Base-by-base conservation (phyloP, 2,329 filamentous ascomycete species). In the Neoarthrinium moseri region DNA sequence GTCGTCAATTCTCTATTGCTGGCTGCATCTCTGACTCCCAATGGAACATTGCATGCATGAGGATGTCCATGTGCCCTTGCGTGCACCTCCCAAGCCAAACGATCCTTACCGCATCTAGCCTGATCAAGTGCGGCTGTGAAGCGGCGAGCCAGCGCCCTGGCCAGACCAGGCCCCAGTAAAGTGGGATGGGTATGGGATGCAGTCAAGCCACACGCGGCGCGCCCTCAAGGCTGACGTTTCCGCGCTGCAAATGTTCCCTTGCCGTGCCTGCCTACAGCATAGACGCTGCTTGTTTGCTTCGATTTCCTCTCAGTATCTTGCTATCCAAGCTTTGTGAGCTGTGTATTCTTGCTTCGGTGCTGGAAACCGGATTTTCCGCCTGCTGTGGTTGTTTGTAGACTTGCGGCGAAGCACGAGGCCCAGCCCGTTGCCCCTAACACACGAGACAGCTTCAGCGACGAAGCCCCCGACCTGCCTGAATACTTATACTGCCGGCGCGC, bases 221-320 rank as follows among this genome's bases (percentile, higher is more conserved):
- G 39, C n/a, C n/a, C 39, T 43, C 41, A 44, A 44, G 41, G 41
- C 32, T 44, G 41, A 35, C 30, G 27, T 32, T 35, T 36, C 23
- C 32, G 15, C 17, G 30, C 18, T 13, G 13, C n/a, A 29, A 30
- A 30, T 26, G 17, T 35, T n/a, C 22, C 41, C 20, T 35, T 27
- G 8, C 41, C 10, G 20, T 21, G n/a, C 15, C 29, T 10, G n/a
- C 22, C 27, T 17, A 7, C 10, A 11, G 8, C 21, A 24, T 18
- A 29, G 8, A n/a, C 8, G n/a, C 8, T 29, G 8, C 20, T 35
- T 26, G 8, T 26, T 10, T 18, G 30, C 17, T 24, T 26, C 41
- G 15, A 15, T 17, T 13, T 10, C 8, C 13, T 15, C 18, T 27
- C 20, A 43, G 17, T 23, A 7, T 39, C 15, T 39, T 39, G 36